These are phyloP conservation scores for Pichia cephalocereana DNA, from an alignment of 805 yeast genomes.

Conservation along the genomic window DNA sequence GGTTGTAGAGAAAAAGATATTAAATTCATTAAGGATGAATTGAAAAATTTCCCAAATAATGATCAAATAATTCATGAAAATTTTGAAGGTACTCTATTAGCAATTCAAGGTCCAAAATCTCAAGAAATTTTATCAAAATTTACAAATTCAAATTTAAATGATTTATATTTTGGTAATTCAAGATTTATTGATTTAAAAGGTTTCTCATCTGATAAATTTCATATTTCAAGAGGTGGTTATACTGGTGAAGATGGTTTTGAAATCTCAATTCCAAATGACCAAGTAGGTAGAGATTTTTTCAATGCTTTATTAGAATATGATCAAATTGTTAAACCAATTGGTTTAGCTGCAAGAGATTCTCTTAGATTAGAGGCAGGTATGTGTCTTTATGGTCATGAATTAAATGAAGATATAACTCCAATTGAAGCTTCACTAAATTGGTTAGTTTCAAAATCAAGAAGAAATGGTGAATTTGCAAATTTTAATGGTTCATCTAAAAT, in stretches of 20 bases:
- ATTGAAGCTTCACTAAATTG: slow-evolving; percentile 84
- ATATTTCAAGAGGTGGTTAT: slow-evolving; percentile 92
- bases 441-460: slow-evolving; percentile 78
- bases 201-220: slow-evolving; percentile 39
- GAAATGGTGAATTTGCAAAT: slow-evolving; percentile 34
- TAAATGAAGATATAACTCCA: slow-evolving; percentile 72
- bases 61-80: slow-evolving; percentile 28
- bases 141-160: slow-evolving; percentile 47
- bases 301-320: slow-evolving; percentile 41
- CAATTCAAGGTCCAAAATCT: slow-evolving; percentile 90
- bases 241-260: slow-evolving; percentile 99
- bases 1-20: slow-evolving; percentile 84
- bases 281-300: slow-evolving; percentile 52
- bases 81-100: slow-evolving; percentile 70
- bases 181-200: slow-evolving; percentile 36
- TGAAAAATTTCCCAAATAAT: slow-evolving; percentile 25
- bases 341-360: slow-evolving; percentile 97
- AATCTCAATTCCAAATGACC: slow-evolving; percentile 57
- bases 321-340: slow-evolving; percentile 68
- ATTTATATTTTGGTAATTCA: slow-evolving; percentile 68
- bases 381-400: slow-evolving; percentile 94
- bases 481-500: slow-evolving; percentile 77
- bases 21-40: slow-evolving; percentile 48
- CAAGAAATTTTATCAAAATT: slow-evolving; percentile 55
- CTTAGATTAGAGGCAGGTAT: slow-evolving; percentile 94